A percentile compares a stretch with the other conserved stretches of the same genome.
Evolutionary conservation across 1,139 yeast genomes (phyloP).

Genomic region (Arxiozyma slooffiae): DNA sequence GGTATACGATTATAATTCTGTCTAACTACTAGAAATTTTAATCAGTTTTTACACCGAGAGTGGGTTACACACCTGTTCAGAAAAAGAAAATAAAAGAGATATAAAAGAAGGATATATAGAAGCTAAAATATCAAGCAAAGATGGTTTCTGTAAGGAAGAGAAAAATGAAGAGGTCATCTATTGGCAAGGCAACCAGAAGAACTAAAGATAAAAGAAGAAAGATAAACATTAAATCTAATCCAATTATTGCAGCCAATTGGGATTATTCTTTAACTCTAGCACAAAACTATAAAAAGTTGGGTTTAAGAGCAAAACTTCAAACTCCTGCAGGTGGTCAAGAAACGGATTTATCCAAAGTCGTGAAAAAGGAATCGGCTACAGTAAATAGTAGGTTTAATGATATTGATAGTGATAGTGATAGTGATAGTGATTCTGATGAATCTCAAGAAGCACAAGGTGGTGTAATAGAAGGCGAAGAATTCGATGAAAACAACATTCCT

Average conservation of each 20-base stretch:
- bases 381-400: conserved; percentile 25
- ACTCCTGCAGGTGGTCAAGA: conserved; percentile 61
- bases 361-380: conserved; percentile 17
- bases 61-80: background rate
- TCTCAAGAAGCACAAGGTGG: conserved; percentile 32
- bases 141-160: conserved; percentile 83
- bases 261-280: conserved; percentile 68
- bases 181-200: conserved; percentile 58
- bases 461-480: conserved; percentile 31
- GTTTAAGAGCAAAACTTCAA: conserved; percentile 60
- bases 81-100: background rate
- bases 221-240: conserved; percentile 56
- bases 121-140: background rate
- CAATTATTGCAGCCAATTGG: conserved; percentile 85
- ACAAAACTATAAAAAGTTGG: conserved; percentile 75
- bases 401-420: conserved; percentile 25
- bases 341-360: conserved; percentile 33
- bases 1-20: too few relatives aligned
- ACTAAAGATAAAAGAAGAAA: conserved; percentile 59
- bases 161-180: conserved; percentile 68
- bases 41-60: background rate
- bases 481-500: conserved; percentile 39
- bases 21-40: too few relatives aligned
- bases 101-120: background rate
- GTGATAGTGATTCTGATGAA: conserved; percentile 22